A percentile compares a stretch with the other conserved stretches of the same genome.
phyloP scores from a whole-genome alignment of 2,329 filamentous ascomycete species.

The Microsporum ferrugineum region DNA sequence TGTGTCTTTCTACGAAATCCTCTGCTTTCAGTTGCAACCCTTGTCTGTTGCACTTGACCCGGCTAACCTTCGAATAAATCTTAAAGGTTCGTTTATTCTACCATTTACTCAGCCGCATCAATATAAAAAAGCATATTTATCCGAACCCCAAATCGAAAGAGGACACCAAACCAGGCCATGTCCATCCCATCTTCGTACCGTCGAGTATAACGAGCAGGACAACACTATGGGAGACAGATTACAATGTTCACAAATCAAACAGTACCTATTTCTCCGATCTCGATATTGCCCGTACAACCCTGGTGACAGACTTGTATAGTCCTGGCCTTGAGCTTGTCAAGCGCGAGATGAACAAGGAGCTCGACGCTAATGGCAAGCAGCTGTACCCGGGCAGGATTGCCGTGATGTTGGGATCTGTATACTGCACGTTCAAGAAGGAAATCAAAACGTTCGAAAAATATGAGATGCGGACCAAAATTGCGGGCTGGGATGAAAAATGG shows the following conservation, averaged over 20 bases:
- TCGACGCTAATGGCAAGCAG: constrained; percentile 36
- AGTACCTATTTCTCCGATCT: constrained; percentile 80
- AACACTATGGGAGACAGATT: constrained; percentile 68
- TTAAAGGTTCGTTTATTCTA: constrained; percentile 48
- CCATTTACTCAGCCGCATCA: constrained; percentile 45
- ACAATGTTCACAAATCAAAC: constrained; percentile 75
- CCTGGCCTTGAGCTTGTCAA: constrained; percentile 45
- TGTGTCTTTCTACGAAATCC: not conserved
- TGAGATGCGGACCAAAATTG: constrained; percentile 61
- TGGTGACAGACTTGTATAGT: constrained; percentile 58
- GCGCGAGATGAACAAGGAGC: constrained; percentile 43
- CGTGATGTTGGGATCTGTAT: constrained; percentile 61
- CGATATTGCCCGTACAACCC: constrained; percentile 69
- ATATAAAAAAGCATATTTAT: constrained; percentile 35
- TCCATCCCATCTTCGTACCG: constrained; percentile 61
- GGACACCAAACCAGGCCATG: constrained; percentile 25
- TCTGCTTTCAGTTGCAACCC: not conserved
- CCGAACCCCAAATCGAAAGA: constrained; percentile 34
- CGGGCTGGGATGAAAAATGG: constrained; percentile 74
- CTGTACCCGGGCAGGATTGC: constrained; percentile 38
- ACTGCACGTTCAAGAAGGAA: constrained; percentile 62
- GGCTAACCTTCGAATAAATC: not conserved
- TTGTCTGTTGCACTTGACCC: constrained; percentile 27
- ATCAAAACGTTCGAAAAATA: constrained; percentile 58
- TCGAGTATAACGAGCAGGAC: constrained; percentile 56